These are phyloP conservation scores for Auriscalpium orientale DNA, from an alignment of 768 basidiomycete species.

Conservation along the genomic window DNA sequence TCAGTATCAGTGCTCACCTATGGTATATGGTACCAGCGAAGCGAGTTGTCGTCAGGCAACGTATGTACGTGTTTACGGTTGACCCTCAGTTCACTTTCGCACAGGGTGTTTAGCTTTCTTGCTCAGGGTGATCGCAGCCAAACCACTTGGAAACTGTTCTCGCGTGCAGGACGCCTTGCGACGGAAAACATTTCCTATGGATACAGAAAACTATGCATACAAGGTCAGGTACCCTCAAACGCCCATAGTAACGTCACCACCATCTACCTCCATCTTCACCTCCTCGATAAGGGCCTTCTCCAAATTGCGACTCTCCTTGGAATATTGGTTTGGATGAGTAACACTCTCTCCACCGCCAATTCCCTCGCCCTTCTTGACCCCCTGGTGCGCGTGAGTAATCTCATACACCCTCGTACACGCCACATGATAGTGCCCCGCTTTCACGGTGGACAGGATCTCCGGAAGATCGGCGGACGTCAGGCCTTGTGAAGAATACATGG, in stretches of 20 bases:
- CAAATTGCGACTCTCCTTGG: constrained; percentile 64
- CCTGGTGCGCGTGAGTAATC: constrained; percentile 66
- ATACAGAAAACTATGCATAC: too few relatives aligned
- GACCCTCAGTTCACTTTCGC: too few relatives aligned
- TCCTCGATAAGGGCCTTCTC: constrained; percentile 31
- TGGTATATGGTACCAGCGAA: too few relatives aligned
- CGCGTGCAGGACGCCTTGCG: too few relatives aligned
- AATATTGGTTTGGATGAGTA: constrained; percentile 91
- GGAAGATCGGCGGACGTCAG: constrained; percentile 62
- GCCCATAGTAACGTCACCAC: constrained; percentile 28
- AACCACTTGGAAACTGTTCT: too few relatives aligned
- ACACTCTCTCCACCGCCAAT: constrained; percentile 80
- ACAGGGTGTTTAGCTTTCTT: too few relatives aligned
- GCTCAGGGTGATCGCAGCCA: too few relatives aligned
- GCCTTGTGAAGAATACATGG: constrained; percentile 57
- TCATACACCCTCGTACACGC: constrained; percentile 98
- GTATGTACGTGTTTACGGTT: too few relatives aligned
- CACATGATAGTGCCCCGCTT: constrained; percentile 80
- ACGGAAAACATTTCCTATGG: too few relatives aligned
- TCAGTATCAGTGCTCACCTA: too few relatives aligned
- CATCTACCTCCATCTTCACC: constrained; percentile 18
- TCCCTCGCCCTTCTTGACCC: constrained; percentile 86
- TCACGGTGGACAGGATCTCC: constrained; percentile 78
- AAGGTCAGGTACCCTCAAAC: not conserved
- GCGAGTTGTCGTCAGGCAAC: too few relatives aligned